Conservation (phyloP, 2,329 filamentous ascomycete genomes). For the Podosphaera xanthii region DNA sequence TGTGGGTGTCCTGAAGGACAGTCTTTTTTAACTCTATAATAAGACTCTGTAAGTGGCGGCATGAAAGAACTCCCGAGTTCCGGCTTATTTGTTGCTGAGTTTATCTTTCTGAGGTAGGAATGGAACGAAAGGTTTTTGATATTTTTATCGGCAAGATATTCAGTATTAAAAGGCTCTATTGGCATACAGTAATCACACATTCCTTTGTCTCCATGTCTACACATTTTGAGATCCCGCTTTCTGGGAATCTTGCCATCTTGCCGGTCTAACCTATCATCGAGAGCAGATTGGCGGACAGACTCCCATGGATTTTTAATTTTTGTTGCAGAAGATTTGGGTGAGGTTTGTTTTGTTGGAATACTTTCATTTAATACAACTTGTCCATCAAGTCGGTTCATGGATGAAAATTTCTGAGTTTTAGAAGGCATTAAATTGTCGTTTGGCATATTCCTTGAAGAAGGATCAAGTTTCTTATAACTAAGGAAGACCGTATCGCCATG, state of each 20-base stretch:
- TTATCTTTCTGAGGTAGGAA: slow-evolving; percentile 81
- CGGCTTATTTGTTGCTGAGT: slow-evolving; percentile 87
- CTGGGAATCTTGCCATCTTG: slow-evolving; percentile 74
- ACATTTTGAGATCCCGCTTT: slow-evolving; percentile 61
- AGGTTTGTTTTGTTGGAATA: slow-evolving; percentile 35
- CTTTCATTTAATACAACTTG: slow-evolving; percentile 50
- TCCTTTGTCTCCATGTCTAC: slow-evolving; percentile 81
- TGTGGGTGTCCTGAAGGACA: slow-evolving; percentile 83
- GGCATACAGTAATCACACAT: slow-evolving; percentile 99
- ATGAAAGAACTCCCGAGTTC: slow-evolving; percentile 89
- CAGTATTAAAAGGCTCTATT: slow-evolving; percentile 74
- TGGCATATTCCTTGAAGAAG: slow-evolving; percentile 19
- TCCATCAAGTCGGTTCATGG: slow-evolving; percentile 53
- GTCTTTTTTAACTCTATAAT: slow-evolving; percentile 67
- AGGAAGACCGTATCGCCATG: slow-evolving; percentile 86
- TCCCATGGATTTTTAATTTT: slow-evolving; percentile 84
- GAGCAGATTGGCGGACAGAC: slow-evolving; percentile 59
- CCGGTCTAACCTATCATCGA: slow-evolving; percentile 74
- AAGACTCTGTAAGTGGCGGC: slow-evolving; percentile 80
- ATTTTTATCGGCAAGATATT: slow-evolving; percentile 81
- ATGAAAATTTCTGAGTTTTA: slow-evolving; percentile 15
- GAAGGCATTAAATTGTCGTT: slow-evolving; percentile 16
- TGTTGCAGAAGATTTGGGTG: slow-evolving; percentile 29
- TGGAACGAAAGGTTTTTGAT: slow-evolving; percentile 98
- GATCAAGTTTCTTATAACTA: slow-evolving; percentile 43